Base-by-base conservation (phyloP, 2,329 filamentous ascomycete species). In the Aspergillus hortae region DNA sequence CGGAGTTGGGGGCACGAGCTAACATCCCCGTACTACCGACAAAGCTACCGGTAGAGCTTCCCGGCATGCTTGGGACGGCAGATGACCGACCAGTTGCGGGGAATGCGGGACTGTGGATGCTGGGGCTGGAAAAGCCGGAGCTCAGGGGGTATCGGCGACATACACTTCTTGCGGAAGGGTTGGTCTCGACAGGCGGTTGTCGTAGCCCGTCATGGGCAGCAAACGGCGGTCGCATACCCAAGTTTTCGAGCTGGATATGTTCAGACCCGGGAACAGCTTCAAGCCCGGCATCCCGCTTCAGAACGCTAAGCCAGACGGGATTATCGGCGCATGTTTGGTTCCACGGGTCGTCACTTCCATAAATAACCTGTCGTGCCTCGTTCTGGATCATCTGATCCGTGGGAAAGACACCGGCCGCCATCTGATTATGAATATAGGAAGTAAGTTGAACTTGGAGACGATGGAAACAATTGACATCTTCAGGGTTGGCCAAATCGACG, bases 281-380 rank as follows among this genome's bases (percentile, higher is more conserved):
- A 15, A 77, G 57, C 4, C 74, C 74, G 36, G 68, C 62, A 53
- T 76, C 71, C 9, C 70, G 71, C 57, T 77, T 77, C 47, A 77
- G 58, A 23, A 75, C 61, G 50, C 69, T 68, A 10, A 77, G 63
- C 75, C 75, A 77, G 9, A 70, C 61, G n/a, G 70, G 62, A 46
- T 76, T 76, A 56, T 77, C 75, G 6, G 75, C 75, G 50, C 73
- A 73, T 4, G 75, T 77, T 60, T 75, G 68, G 46, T 72, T 71
- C 68, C 68, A 72, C n/a, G 61, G 61, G 32, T 72, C 69, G 51
- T 67, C 61, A 14, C 46, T 60, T 11, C 61, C 67, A 48, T 71
- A 72, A 43, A 72, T 66, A 6, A 70, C 59, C 47, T 54, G 57
- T 36, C 69, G 69, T 43, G 58, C 68, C 52, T 71, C 61, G 19